These are phyloP conservation scores for Hypoxylon lenormandii DNA, from an alignment of 495 filamentous ascomycete genomes.

Conservation along the genomic window DNA sequence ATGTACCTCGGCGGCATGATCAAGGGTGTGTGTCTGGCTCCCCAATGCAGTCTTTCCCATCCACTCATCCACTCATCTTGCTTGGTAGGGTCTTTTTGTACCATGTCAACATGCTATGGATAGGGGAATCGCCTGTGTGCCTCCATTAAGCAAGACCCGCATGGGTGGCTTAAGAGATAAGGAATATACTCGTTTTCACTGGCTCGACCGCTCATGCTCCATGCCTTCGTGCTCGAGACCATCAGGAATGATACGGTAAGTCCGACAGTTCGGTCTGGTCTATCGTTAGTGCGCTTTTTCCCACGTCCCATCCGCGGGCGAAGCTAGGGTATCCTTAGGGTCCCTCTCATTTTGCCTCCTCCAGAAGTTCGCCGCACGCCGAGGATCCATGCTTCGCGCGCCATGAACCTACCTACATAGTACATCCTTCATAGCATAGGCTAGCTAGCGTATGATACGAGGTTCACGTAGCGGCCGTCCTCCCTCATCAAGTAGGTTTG, in stretches of 20 bases:
- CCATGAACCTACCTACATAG: no score
- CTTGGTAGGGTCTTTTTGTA: neutral
- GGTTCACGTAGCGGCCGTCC: constrained; percentile 22
- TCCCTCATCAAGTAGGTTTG: constrained; percentile 18
- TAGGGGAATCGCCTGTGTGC: constrained; percentile 1
- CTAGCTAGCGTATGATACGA: constrained; percentile 33
- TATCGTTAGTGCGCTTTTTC: constrained; percentile 19
- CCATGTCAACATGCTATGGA: neutral
- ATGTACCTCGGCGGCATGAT: constrained; percentile 41
- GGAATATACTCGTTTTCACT: constrained; percentile 24
- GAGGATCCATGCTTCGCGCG: constrained; percentile 1
- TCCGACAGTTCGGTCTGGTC: constrained; percentile 34
- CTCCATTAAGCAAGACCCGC: constrained; percentile 30
- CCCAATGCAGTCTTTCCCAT: constrained; percentile 4
- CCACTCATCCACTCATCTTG: neutral
- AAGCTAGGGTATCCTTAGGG: neutral
- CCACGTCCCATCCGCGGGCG: neutral
- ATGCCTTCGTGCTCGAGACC: constrained; percentile 29
- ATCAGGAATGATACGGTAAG: constrained; percentile 33
- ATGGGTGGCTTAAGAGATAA: constrained; percentile 38
- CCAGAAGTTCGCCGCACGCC: constrained; percentile 20
- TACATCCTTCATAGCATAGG: no score
- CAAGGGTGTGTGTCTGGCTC: constrained; percentile 2
- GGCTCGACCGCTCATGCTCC: constrained; percentile 21
- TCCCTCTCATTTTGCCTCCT: constrained; percentile 25